Percentiles rank a stretch among this genome's conserved stretches.
Evolutionary conservation across 495 filamentous ascomycete species (phyloP).

Genomic region (Daldinia caldariorum): DNA sequence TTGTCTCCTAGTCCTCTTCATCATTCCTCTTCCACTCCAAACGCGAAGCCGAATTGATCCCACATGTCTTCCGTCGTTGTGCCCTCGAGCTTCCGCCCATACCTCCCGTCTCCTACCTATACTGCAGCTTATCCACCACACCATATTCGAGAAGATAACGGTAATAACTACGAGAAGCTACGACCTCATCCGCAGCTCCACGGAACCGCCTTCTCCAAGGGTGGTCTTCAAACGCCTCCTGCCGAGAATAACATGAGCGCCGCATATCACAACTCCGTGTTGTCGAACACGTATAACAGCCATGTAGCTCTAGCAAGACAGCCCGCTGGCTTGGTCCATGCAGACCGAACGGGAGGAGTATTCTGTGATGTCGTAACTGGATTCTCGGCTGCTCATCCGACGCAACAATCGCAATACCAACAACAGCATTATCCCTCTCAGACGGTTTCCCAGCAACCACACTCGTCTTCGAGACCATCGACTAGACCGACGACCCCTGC

Average conservation of each 20-base stretch:
- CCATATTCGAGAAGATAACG: slow-evolving; percentile 8
- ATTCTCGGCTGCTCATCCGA: slow-evolving; percentile 36
- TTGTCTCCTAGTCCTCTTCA: slow-evolving; percentile 13
- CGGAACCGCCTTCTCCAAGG: slow-evolving; percentile 30
- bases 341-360: slow-evolving; percentile 39
- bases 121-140: slow-evolving; percentile 22
- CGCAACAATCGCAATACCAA: slow-evolving; percentile 33
- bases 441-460: slow-evolving; percentile 33
- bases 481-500: slow-evolving; percentile 50
- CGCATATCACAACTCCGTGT: slow-evolving; percentile 56
- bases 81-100: slow-evolving; percentile 41
- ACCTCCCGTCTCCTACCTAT: slow-evolving; percentile 39
- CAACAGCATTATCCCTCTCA: slow-evolving; percentile 31
- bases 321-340: slow-evolving; percentile 37
- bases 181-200: slow-evolving; percentile 21
- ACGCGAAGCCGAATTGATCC: slow-evolving; percentile 31
- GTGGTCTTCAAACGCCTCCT: slow-evolving; percentile 62
- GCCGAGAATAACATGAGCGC: slow-evolving; percentile 60
- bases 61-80: slow-evolving; percentile 48
- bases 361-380: slow-evolving; percentile 46
- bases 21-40: slow-evolving; percentile 9
- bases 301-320: slow-evolving; percentile 50
- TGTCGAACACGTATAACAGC: slow-evolving; percentile 54
- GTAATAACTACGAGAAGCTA: slow-evolving; percentile 14
- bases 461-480: slow-evolving; percentile 44